phyloP scores from a whole-genome alignment of 164 flowering plant genomes.

The Stephania japonica region DNA sequence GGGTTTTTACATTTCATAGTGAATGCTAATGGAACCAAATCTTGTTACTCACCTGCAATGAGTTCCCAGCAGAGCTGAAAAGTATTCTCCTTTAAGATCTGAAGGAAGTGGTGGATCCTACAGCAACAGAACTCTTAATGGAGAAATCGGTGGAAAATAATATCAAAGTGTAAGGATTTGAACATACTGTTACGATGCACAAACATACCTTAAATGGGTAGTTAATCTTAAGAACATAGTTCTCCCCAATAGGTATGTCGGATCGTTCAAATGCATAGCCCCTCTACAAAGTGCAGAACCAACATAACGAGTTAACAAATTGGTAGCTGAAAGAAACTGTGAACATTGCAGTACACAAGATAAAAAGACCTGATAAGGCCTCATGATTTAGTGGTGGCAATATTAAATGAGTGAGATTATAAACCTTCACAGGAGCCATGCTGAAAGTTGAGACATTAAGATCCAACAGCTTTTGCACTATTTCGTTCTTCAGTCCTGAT shows the following conservation, averaged over 20 bases:
- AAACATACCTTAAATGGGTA: constrained; percentile 88
- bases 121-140: background rate
- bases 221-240: constrained; percentile 78
- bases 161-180: background rate
- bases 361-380: background rate
- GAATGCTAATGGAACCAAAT: background rate
- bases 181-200: background rate
- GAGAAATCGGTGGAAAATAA: background rate
- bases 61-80: constrained; percentile 80
- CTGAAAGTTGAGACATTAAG: constrained; percentile 71
- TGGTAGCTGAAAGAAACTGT: background rate
- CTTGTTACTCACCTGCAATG: constrained; percentile 57
- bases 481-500: constrained; percentile 65
- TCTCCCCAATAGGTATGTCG: constrained; percentile 77
- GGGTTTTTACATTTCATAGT: no score
- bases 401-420: constrained; percentile 11
- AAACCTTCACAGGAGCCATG: constrained; percentile 91
- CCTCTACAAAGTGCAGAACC: constrained; percentile 44
- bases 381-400: background rate
- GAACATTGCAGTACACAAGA: background rate
- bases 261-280: constrained; percentile 80
- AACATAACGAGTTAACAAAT: background rate
- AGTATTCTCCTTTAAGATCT: constrained; percentile 74
- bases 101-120: constrained; percentile 87
- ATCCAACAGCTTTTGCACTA: constrained; percentile 48